Percentiles rank a stretch among this genome's conserved stretches.
Conservation (phyloP, 495 filamentous ascomycete species). For the Acidomyces sp. region DNA sequence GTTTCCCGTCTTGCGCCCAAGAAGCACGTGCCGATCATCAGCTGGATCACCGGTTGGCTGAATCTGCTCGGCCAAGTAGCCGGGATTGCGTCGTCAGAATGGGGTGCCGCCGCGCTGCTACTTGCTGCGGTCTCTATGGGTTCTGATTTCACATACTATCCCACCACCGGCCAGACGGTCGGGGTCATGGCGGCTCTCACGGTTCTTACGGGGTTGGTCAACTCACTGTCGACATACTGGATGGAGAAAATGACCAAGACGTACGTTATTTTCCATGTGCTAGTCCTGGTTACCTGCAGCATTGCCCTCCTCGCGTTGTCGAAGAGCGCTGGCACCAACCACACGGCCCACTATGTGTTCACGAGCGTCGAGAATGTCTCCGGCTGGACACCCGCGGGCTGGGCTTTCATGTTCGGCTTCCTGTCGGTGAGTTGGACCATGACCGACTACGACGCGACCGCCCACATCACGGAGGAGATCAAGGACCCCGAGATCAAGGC, state of each 20-base stretch:
- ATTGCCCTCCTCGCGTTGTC: slow-evolving; percentile 41
- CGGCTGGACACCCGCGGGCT: slow-evolving; percentile 47
- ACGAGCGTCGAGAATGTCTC: slow-evolving; percentile 41
- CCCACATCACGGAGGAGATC: slow-evolving; percentile 53
- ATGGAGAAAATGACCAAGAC: slow-evolving; percentile 52
- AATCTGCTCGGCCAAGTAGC: slow-evolving; percentile 50
- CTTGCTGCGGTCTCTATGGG: slow-evolving; percentile 50
- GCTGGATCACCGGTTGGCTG: slow-evolving; percentile 42
- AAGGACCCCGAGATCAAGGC: slow-evolving; percentile 44
- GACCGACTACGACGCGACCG: slow-evolving; percentile 45
- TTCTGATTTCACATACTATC: slow-evolving; percentile 41
- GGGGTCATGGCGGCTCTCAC: slow-evolving; percentile 50
- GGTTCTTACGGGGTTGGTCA: slow-evolving; percentile 41
- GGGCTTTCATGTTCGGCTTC: slow-evolving; percentile 51
- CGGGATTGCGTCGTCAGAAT: slow-evolving; percentile 49
- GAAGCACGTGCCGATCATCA: slow-evolving; percentile 27
- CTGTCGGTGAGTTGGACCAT: slow-evolving; percentile 52
- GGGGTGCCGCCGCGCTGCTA: slow-evolving; percentile 48
- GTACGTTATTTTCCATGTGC: slow-evolving; percentile 53
- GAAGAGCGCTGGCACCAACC: slow-evolving; percentile 12
- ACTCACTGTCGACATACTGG: slow-evolving; percentile 47
- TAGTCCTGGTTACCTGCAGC: slow-evolving; percentile 41
- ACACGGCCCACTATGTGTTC: slow-evolving; percentile 38
- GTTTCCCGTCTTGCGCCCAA: slow-evolving; percentile 32
- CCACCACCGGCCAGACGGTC: slow-evolving; percentile 40